Evolutionary conservation across 768 basidiomycete genomes (phyloP).

Genomic region (Suillus subalutaceus): DNA sequence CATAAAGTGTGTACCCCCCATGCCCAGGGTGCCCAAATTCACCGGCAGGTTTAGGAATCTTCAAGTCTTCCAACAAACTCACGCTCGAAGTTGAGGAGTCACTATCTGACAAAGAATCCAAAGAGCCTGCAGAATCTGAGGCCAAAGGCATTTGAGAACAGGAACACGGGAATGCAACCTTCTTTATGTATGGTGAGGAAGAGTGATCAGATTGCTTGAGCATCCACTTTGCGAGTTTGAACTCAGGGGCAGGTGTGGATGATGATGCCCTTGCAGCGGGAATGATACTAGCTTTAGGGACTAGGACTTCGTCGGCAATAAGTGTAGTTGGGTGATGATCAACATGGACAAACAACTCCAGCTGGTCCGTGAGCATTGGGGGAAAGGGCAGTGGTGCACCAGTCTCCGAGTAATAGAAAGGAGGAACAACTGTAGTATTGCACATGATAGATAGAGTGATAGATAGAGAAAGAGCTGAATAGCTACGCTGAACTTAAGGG

Average conservation of each 20-base stretch:
- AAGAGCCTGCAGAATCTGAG: neutral
- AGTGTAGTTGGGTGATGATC: neutral
- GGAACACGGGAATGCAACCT: neutral
- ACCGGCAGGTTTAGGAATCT: constrained; percentile 29
- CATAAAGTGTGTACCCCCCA: constrained; percentile 30
- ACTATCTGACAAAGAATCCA: neutral
- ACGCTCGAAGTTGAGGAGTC: constrained; percentile 5
- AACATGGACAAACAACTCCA: neutral
- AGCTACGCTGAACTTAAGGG: neutral
- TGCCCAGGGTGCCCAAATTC: constrained; percentile 26
- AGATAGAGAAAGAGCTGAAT: neutral
- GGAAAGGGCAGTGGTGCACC: neutral
- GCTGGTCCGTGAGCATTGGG: constrained; percentile 9
- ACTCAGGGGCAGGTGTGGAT: neutral
- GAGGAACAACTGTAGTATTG: neutral
- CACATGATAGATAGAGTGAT: neutral
- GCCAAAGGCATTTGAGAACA: neutral
- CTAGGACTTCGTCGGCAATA: constrained; percentile 9
- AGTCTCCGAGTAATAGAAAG: constrained; percentile 5
- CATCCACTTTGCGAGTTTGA: neutral
- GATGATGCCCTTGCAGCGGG: neutral
- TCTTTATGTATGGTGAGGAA: too few relatives aligned
- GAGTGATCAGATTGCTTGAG: neutral
- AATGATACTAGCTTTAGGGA: neutral
- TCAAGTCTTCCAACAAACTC: constrained; percentile 12